Conservation (phyloP, 1,139 yeast genomes). For the Lodderomyces metapsilosis region DNA sequence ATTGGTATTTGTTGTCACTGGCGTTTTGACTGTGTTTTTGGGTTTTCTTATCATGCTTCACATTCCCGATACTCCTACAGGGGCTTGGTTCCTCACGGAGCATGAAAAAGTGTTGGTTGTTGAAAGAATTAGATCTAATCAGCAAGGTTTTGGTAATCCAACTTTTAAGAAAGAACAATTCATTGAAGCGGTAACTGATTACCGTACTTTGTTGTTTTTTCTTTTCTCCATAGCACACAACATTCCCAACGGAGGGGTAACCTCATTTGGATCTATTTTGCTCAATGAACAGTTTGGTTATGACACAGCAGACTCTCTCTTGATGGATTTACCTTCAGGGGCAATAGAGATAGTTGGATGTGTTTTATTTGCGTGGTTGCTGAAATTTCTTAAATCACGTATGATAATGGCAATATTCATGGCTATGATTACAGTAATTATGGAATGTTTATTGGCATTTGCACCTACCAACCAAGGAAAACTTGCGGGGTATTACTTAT, state of each 20-base stretch:
- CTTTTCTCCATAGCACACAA: conserved; percentile 25
- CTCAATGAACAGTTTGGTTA: conserved; percentile 46
- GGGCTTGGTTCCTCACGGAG: conserved; percentile 39
- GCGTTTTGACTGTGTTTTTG: conserved; percentile 25
- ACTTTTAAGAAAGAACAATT: no score
- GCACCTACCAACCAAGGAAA: conserved; percentile 32
- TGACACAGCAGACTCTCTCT: conserved; percentile 23
- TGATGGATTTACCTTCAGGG: conserved; percentile 37
- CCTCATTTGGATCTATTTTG: conserved; percentile 46
- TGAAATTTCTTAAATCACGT: conserved; percentile 32
- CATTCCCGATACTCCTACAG: conserved; percentile 30
- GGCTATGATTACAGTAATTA: conserved; percentile 33
- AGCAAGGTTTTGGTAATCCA: no score
- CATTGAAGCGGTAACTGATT: no score
- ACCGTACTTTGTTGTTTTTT: conserved; percentile 46
- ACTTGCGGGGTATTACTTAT: conserved; percentile 42
- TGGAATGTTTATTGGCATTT: conserved; percentile 50
- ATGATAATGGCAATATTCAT: conserved; percentile 45
- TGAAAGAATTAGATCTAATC: no score
- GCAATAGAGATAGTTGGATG: conserved; percentile 41
- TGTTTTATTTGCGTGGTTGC: conserved; percentile 28
- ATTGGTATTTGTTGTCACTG: conserved; percentile 31
- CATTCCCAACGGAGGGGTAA: conserved; percentile 39
- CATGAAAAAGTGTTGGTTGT: conserved; percentile 46
- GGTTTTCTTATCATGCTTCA: conserved; percentile 24